Conservation (phyloP, 2,329 filamentous ascomycete genomes). For the Scedosporium aurantiacum region DNA sequence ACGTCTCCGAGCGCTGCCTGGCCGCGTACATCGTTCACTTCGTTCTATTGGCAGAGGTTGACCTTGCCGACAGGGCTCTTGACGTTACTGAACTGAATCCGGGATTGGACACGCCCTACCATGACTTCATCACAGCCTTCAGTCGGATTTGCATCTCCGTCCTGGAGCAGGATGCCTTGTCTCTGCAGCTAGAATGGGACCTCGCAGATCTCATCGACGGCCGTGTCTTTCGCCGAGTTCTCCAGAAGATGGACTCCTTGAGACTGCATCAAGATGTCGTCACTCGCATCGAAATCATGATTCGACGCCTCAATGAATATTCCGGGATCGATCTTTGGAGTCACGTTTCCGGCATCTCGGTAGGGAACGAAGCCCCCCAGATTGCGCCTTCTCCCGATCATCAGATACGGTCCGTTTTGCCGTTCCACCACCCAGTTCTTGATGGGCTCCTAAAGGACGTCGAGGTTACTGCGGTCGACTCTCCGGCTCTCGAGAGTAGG, state of each 20-base stretch:
- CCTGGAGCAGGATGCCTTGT: background rate
- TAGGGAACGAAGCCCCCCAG: background rate
- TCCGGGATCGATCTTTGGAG: background rate
- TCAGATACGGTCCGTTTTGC: background rate
- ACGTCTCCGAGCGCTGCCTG: constrained; percentile 3
- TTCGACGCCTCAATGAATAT: no score
- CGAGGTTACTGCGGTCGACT: constrained; percentile 33
- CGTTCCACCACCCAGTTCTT: background rate
- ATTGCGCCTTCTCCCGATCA: no score
- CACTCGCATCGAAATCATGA: no score
- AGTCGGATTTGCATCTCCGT: background rate
- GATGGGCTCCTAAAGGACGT: constrained; percentile 6
- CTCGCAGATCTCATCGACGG: constrained; percentile 22
- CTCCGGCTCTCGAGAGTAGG: constrained; percentile 29
- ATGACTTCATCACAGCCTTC: background rate
- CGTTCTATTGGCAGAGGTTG: constrained; percentile 1
- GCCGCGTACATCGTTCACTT: constrained; percentile 17
- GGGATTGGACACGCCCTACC: no score
- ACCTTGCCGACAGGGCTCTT: no score
- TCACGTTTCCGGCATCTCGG: background rate
- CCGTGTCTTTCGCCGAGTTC: constrained; percentile 16
- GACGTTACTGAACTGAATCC: no score
- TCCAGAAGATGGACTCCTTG: constrained; percentile 9
- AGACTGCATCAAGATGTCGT: background rate
- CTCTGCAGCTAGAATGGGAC: constrained; percentile 14